phyloP scores from a whole-genome alignment of 495 filamentous ascomycete species.

The Neurospora pannonica region DNA sequence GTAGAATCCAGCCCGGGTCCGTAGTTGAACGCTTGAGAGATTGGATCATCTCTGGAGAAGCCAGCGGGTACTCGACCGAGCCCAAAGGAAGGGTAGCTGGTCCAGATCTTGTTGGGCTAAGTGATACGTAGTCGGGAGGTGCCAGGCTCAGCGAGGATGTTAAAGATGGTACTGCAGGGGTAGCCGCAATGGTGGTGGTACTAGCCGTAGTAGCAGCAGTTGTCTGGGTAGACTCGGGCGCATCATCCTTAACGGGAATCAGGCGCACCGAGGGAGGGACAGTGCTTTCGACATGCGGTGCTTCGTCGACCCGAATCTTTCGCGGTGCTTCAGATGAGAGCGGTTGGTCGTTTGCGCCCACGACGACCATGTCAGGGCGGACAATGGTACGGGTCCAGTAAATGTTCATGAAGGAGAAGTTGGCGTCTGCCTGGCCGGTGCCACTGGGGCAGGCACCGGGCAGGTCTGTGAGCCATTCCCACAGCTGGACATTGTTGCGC shows the following conservation, averaged over 20 bases:
- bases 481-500: slow-evolving; percentile 16
- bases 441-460: neutral
- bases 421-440: slow-evolving; percentile 4
- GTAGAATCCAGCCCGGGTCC: slow-evolving; percentile 22
- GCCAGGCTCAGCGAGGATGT: neutral
- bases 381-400: slow-evolving; percentile 32
- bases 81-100: neutral
- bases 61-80: neutral
- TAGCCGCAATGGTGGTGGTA: neutral
- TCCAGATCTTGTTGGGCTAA: slow-evolving; percentile 8
- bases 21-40: slow-evolving; percentile 13
- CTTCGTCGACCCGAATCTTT: slow-evolving; percentile 9
- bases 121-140: slow-evolving; percentile 1
- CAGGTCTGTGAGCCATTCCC: slow-evolving; percentile 21
- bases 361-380: slow-evolving; percentile 25
- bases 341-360: slow-evolving; percentile 27
- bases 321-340: slow-evolving; percentile 5
- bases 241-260: slow-evolving; percentile 9
- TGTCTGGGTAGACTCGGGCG: neutral
- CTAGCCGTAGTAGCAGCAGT: neutral
- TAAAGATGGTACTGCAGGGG: neutral
- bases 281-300: neutral
- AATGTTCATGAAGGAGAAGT: slow-evolving; percentile 19
- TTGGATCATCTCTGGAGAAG: slow-evolving; percentile 12
- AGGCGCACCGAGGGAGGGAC: slow-evolving; percentile 5